phyloP scores from a whole-genome alignment of 2,329 filamentous ascomycete genomes.

The Aspergillus oerlinghausenensis region DNA sequence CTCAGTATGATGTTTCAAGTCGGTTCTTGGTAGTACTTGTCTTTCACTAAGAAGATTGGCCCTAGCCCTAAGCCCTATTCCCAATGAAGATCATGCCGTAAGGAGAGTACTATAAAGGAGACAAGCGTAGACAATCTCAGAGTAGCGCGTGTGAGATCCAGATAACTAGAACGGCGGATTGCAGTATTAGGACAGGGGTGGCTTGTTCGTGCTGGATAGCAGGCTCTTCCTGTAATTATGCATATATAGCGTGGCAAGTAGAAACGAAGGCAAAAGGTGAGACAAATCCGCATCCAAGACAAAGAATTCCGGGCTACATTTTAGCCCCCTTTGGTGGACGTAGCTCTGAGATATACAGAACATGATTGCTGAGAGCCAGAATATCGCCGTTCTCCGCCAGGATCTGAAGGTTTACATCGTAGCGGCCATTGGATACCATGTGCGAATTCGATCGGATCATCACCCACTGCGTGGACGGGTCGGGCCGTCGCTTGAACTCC shows the following conservation, averaged over 20 bases:
- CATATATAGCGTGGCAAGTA: neutral
- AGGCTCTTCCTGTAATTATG: neutral
- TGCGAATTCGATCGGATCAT: conserved; percentile 18
- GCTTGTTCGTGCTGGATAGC: neutral
- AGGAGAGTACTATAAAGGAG: neutral
- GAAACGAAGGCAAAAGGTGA: neutral
- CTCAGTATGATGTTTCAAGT: neutral
- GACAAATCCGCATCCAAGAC: neutral
- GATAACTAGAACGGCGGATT: neutral
- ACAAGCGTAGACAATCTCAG: neutral
- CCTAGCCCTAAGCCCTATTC: conserved; percentile 12
- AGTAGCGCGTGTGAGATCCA: too few relatives aligned
- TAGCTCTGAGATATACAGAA: conserved; percentile 14
- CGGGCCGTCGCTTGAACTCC: conserved; percentile 19
- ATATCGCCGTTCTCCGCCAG: conserved; percentile 11
- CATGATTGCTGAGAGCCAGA: conserved; percentile 19
- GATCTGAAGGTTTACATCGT: conserved; percentile 17
- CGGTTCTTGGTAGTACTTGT: neutral
- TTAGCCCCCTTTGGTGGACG: conserved; percentile 3
- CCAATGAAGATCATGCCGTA: neutral
- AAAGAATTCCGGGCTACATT: neutral
- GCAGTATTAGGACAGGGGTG: neutral
- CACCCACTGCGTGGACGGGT: conserved; percentile 15
- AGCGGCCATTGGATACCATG: conserved; percentile 14
- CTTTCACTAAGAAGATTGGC: neutral